A percentile compares a stretch with the other conserved stretches of the same genome.
Conservation (phyloP, 768 basidiomycete species). For the Kwoniella newhampshirensis region DNA sequence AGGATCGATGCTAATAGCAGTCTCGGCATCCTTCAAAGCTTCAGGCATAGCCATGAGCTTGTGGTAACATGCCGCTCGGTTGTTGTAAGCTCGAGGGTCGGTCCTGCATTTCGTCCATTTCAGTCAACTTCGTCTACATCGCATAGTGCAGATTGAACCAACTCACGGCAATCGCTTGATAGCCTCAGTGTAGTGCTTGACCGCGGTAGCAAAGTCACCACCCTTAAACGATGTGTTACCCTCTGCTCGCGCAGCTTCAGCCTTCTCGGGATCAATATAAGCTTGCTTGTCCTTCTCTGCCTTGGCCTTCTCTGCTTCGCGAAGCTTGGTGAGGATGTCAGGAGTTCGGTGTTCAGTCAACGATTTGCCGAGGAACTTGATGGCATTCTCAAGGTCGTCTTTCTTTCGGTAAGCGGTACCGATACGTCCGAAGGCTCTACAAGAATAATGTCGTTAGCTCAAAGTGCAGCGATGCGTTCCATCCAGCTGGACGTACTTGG, state of each 20-base stretch:
- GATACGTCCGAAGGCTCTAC: slow-evolving; percentile 75
- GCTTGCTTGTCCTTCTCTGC: slow-evolving; percentile 73
- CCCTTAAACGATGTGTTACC: slow-evolving; percentile 84
- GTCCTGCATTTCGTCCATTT: slow-evolving; percentile 28
- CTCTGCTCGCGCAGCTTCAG: slow-evolving; percentile 80
- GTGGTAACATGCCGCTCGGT: slow-evolving; percentile 95
- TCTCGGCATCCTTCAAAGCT: slow-evolving; percentile 91
- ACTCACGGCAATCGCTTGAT: slow-evolving; percentile 86
- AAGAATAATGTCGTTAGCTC: slow-evolving; percentile 1
- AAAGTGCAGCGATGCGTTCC: not conserved
- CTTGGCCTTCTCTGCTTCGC: slow-evolving; percentile 73
- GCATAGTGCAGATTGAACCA: too few relatives aligned
- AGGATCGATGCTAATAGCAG: slow-evolving; percentile 88
- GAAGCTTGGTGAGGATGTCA: slow-evolving; percentile 84
- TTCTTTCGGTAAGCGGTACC: slow-evolving; percentile 83
- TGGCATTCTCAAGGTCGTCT: slow-evolving; percentile 69
- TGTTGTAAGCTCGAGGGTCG: slow-evolving; percentile 93
- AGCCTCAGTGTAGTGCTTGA: slow-evolving; percentile 89
- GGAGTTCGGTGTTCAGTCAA: slow-evolving; percentile 96
- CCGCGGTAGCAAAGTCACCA: slow-evolving; percentile 86
- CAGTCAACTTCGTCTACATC: not conserved
- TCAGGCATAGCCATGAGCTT: slow-evolving; percentile 92
- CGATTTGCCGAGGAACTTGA: slow-evolving; percentile 91
- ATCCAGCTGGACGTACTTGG: slow-evolving; percentile 59
- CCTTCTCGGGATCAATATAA: slow-evolving; percentile 82